These are phyloP conservation scores for Serendipita sp. DNA, from an alignment of 768 basidiomycete genomes.

Conservation along the genomic window DNA sequence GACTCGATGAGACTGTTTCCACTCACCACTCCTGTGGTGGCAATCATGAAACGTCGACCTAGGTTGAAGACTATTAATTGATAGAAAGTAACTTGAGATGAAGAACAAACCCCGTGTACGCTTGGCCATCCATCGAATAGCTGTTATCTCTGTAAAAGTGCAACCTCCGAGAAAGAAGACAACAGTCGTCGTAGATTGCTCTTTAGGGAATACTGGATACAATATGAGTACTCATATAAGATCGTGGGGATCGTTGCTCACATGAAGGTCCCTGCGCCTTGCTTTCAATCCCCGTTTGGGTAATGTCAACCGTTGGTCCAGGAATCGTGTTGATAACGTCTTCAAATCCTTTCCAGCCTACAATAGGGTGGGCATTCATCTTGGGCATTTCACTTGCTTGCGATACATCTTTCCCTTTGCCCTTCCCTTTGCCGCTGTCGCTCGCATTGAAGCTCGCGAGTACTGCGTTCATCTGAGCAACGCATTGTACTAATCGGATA, in stretches of 20 bases:
- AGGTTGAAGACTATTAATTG: background rate
- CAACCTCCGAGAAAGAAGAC: conserved; percentile 96
- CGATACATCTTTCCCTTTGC: conserved; percentile 18
- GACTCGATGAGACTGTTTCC: conserved; percentile 11
- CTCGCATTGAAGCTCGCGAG: conserved; percentile 19
- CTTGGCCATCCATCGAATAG: conserved; percentile 77
- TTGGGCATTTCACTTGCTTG: conserved; percentile 22
- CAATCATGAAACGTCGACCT: conserved; percentile 11
- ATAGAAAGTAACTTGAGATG: background rate
- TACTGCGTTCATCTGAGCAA: conserved; percentile 81
- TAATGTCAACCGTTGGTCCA: conserved; percentile 71
- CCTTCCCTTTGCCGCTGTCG: conserved; percentile 22
- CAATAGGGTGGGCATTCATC: conserved; percentile 76
- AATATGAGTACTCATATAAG: background rate
- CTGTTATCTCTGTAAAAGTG: conserved; percentile 94
- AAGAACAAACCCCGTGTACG: conserved; percentile 56
- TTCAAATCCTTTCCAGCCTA: conserved; percentile 96
- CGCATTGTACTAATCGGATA: conserved; percentile 79
- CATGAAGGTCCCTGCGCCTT: background rate
- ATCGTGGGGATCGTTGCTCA: conserved; percentile 16
- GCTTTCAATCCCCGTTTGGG: conserved; percentile 18
- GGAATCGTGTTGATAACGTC: conserved; percentile 70
- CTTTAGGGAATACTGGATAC: conserved; percentile 24
- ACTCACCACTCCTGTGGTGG: conserved; percentile 13
- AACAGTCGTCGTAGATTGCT: conserved; percentile 62